A percentile compares a stretch with the other conserved stretches of the same genome.
phyloP scores from a whole-genome alignment of 495 filamentous ascomycete species.

The Penicillium desertorum region DNA sequence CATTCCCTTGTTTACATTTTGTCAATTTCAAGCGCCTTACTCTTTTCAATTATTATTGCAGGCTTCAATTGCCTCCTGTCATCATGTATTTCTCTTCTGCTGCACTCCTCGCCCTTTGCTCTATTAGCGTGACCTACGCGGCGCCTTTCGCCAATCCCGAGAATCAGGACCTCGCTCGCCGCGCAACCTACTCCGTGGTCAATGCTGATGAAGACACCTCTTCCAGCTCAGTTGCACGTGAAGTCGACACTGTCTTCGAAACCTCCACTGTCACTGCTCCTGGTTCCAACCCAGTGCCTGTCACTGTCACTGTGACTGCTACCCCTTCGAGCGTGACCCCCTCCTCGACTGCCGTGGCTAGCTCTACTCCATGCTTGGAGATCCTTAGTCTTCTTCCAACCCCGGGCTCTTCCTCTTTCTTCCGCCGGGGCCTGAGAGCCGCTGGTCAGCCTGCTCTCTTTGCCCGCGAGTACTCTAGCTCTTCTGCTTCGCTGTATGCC shows the following conservation, averaged over 20 bases:
- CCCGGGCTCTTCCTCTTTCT: conserved; percentile 16
- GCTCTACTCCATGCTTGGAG: conserved; percentile 19
- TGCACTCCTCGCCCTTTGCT: conserved; percentile 33
- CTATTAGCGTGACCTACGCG: conserved; percentile 32
- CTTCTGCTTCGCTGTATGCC: background rate
- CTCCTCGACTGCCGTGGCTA: conserved; percentile 20
- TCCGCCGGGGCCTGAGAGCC: conserved; percentile 26
- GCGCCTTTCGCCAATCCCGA: conserved; percentile 35
- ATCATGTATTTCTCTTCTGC: conserved; percentile 39
- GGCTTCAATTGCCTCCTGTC: conserved; percentile 4
- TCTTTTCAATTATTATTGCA: conserved; percentile 1
- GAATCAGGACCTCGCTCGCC: conserved; percentile 31
- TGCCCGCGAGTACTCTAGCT: conserved; percentile 20
- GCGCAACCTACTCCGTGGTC: conserved; percentile 47
- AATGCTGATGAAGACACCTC: conserved; percentile 44
- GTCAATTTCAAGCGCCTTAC: conserved; percentile 1
- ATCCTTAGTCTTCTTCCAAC: conserved; percentile 8
- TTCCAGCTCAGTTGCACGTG: conserved; percentile 25
- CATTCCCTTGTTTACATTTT: conserved; percentile 4
- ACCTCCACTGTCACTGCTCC: conserved; percentile 27
- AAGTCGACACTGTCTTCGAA: conserved; percentile 36
- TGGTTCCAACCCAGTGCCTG: conserved; percentile 26
- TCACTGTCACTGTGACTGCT: conserved; percentile 37
- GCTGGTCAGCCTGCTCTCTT: conserved; percentile 22
- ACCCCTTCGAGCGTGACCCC: conserved; percentile 20